Percentiles rank a stretch among this genome's conserved stretches.
Conservation (phyloP, 2,329 filamentous ascomycete genomes). For the Alternaria sp. region DNA sequence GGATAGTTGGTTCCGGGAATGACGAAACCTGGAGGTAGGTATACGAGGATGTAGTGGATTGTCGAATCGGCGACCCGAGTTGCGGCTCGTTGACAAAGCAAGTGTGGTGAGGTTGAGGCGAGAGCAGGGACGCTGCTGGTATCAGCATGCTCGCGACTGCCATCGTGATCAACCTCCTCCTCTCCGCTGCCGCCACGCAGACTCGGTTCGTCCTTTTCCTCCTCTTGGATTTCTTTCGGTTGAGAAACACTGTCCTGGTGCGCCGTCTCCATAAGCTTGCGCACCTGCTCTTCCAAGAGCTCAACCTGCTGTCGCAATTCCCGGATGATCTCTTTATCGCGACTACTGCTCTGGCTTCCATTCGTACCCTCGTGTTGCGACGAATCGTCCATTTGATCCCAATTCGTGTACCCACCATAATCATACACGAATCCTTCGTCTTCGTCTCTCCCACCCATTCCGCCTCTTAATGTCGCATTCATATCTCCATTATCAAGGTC, state of each 20-base stretch:
- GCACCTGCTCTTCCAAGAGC: not conserved
- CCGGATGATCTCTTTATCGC: not conserved
- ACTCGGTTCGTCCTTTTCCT: not conserved
- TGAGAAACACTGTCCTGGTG: not conserved
- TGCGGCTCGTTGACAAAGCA: not conserved
- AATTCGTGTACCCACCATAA: conserved; percentile 3
- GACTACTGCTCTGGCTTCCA: not conserved
- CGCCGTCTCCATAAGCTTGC: not conserved
- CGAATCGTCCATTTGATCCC: not conserved
- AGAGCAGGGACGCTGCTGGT: not conserved
- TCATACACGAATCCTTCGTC: conserved; percentile 8
- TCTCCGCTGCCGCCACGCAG: not conserved
- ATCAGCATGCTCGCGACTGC: not conserved
- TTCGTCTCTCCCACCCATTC: conserved; percentile 7
- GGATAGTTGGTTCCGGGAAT: not conserved
- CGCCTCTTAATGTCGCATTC: not conserved
- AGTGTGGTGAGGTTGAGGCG: not conserved
- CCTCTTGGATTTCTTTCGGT: not conserved
- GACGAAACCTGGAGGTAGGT: conserved; percentile 13
- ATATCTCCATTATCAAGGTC: not conserved
- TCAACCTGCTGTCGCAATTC: not conserved
- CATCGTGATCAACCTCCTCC: not conserved
- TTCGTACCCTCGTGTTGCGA: too few species aligned
- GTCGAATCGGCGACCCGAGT: not conserved
- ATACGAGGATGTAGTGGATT: conserved; percentile 1